These are phyloP conservation scores for Trichophyton mentagrophytes DNA, from an alignment of 2,329 filamentous ascomycete genomes.

Conservation along the genomic window DNA sequence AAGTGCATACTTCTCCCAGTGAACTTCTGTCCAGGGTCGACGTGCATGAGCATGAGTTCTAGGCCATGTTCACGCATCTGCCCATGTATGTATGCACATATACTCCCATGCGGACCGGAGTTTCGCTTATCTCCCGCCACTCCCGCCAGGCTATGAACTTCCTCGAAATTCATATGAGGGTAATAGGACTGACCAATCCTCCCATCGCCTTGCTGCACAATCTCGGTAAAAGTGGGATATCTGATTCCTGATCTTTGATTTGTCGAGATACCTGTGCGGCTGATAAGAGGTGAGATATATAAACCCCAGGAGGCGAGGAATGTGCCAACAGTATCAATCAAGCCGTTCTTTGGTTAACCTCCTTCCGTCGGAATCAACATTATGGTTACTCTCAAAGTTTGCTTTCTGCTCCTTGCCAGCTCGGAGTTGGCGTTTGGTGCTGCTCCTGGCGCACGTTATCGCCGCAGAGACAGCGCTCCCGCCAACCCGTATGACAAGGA, in stretches of 20 bases:
- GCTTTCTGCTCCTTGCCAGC: background rate
- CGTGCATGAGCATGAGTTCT: background rate
- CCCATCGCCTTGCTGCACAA: background rate
- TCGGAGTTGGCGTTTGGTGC: background rate
- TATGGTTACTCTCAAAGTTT: background rate
- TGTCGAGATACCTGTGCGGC: background rate
- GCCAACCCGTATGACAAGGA: background rate
- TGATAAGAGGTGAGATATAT: background rate
- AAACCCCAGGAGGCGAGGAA: background rate
- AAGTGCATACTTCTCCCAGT: background rate
- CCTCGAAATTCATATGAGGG: background rate
- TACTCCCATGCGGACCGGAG: background rate
- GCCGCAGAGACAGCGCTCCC: background rate
- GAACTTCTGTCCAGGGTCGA: background rate
- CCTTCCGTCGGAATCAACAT: background rate
- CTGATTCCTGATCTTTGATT: background rate
- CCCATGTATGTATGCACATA: background rate
- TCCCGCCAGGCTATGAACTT: background rate
- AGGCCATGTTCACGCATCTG: background rate
- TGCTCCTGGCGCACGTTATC: background rate
- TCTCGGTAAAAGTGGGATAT: background rate
- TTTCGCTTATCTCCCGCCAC: background rate
- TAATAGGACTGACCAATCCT: background rate
- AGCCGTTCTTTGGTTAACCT: background rate
- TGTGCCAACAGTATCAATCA: background rate